Conservation (phyloP, 1,284 basidiomycete species). For the Rhizopogon hawkerae region DNA sequence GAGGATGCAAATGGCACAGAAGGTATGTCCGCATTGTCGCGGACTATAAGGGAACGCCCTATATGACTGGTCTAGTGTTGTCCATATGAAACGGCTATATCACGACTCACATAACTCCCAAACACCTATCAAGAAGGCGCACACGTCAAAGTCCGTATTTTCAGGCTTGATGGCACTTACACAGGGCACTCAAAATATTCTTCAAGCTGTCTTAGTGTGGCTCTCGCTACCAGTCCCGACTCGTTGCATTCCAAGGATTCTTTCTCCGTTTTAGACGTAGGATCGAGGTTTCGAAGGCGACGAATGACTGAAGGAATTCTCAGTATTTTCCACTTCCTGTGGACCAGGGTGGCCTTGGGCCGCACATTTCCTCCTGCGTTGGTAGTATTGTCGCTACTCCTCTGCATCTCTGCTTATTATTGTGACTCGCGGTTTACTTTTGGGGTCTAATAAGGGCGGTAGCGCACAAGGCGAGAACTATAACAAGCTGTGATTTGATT, state of each 20-base stretch:
- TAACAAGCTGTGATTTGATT: too few relatives aligned
- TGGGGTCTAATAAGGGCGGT: too few relatives aligned
- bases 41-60: conserved; percentile 53
- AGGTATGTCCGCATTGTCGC: conserved; percentile 53
- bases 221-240: conserved; percentile 18
- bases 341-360: too few relatives aligned
- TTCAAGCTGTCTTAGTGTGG: conserved; percentile 42
- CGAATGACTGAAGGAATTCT: too few relatives aligned
- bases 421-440: too few relatives aligned
- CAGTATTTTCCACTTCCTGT: too few relatives aligned
- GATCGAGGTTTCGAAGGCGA: conserved; percentile 11
- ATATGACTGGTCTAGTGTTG: conserved; percentile 18
- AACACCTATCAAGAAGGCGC: conserved; percentile 25
- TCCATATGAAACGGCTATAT: conserved; percentile 6
- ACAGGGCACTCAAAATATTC: conserved; percentile 40
- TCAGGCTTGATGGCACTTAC: conserved; percentile 12
- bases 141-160: conserved; percentile 9
- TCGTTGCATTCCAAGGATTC: conserved; percentile 32
- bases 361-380: too few relatives aligned
- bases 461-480: too few relatives aligned
- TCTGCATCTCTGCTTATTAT: too few relatives aligned
- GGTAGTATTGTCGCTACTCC: too few relatives aligned
- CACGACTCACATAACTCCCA: conserved; percentile 32
- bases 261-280: conserved; percentile 23
- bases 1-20: conserved; percentile 54